These are phyloP conservation scores for Corymbia calophylla DNA, from an alignment of 441 rosid genomes.

Conservation along the genomic window DNA sequence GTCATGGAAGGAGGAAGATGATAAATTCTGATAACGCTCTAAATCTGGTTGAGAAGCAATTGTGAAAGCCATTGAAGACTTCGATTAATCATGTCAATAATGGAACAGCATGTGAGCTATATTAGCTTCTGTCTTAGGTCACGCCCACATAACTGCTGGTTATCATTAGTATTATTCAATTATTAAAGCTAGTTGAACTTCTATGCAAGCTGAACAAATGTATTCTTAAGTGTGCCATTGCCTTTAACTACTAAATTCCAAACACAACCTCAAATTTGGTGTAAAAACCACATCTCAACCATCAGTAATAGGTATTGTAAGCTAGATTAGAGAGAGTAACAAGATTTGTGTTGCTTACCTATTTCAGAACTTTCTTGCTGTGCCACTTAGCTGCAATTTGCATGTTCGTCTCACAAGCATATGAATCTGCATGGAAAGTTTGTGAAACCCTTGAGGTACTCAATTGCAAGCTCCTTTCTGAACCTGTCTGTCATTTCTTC, in stretches of 20 bases:
- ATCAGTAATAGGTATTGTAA: background rate
- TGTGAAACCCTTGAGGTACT: background rate
- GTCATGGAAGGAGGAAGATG: background rate
- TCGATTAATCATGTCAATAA: background rate
- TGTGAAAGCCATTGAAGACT: background rate
- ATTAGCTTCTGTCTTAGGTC: background rate
- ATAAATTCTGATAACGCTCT: background rate
- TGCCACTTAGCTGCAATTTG: background rate
- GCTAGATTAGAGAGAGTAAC: background rate
- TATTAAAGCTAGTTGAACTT: background rate
- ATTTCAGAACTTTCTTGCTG: background rate
- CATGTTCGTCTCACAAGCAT: background rate
- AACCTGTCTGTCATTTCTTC: background rate
- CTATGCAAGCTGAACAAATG: background rate
- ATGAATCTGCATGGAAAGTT: background rate
- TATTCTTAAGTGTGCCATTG: background rate
- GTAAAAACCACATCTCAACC: background rate
- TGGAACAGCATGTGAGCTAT: background rate
- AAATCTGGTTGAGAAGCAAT: background rate
- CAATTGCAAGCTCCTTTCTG: background rate
- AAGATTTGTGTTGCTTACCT: background rate
- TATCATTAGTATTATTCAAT: background rate
- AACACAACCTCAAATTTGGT: background rate
- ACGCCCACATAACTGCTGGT: background rate
- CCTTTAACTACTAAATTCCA: background rate